Evolutionary conservation across 2,329 filamentous ascomycete genomes (phyloP).

Genomic region (Calonectria pteridis): DNA sequence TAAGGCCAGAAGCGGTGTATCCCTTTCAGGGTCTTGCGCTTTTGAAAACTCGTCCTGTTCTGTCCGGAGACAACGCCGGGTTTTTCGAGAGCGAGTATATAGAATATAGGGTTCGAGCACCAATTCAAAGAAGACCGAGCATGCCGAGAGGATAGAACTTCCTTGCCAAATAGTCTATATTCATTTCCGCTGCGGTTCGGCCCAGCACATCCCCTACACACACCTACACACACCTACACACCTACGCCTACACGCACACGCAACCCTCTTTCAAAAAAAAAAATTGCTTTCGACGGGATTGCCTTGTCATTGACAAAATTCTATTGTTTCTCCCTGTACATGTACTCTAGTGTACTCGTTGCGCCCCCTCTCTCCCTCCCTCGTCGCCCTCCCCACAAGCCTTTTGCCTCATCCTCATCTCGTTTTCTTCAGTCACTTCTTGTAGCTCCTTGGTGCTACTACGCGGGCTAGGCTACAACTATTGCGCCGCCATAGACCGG

Average conservation of each 20-base stretch:
- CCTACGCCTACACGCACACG: neutral
- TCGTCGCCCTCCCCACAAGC: neutral
- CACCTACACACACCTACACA: neutral
- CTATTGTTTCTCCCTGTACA: neutral
- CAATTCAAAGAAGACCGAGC: slow-evolving; percentile 1
- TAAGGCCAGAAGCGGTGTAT: neutral
- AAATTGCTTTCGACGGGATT: neutral
- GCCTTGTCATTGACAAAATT: neutral
- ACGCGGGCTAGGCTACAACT: neutral
- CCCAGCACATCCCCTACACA: neutral
- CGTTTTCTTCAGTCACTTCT: neutral
- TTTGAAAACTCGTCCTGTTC: neutral
- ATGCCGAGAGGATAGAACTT: neutral
- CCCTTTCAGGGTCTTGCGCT: neutral
- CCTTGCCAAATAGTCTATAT: slow-evolving; percentile 5
- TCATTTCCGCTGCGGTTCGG: slow-evolving; percentile 5
- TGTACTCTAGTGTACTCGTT: neutral
- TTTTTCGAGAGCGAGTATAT: neutral
- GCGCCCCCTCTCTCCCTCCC: neutral
- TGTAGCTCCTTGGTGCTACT: neutral
- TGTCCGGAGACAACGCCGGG: neutral
- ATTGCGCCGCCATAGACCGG: neutral
- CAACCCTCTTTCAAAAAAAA: no score
- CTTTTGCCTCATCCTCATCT: neutral
- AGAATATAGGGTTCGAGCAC: slow-evolving; percentile 6